A percentile compares a stretch with the other conserved stretches of the same genome.
These are phyloP conservation scores for Suaeda aralocaspica DNA, from an alignment of 148 eudicot genomes.

Conservation along the genomic window DNA sequence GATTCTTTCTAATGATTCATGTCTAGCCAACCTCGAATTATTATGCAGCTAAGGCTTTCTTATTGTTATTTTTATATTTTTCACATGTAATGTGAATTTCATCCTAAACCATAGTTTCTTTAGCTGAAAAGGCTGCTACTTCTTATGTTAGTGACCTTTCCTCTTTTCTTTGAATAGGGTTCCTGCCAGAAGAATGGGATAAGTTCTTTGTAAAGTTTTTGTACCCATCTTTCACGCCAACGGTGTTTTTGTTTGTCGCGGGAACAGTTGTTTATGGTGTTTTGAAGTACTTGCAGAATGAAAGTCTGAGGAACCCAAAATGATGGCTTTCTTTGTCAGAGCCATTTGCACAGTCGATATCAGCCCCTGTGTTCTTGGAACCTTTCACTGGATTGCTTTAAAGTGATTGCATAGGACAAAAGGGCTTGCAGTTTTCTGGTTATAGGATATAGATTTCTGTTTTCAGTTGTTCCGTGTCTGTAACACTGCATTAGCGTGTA, in stretches of 20 bases:
- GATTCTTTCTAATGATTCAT: too few relatives aligned
- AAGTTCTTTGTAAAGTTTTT: slow-evolving; percentile 64
- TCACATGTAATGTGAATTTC: background rate
- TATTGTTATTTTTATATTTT: too few relatives aligned
- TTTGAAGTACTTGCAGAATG: slow-evolving; percentile 70
- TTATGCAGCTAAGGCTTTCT: too few relatives aligned
- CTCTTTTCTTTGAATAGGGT: slow-evolving; percentile 39
- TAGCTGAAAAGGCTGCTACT: background rate
- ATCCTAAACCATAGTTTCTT: too few relatives aligned
- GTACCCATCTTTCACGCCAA: slow-evolving; percentile 88
- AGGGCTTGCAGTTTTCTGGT: slow-evolving; percentile 13
- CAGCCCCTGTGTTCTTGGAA: background rate
- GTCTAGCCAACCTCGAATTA: too few relatives aligned
- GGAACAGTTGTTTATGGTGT: slow-evolving; percentile 73
- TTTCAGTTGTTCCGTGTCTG: background rate
- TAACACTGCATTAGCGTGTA: background rate
- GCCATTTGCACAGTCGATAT: background rate
- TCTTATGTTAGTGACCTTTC: background rate
- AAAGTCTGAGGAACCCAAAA: slow-evolving; percentile 34
- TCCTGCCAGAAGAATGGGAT: slow-evolving; percentile 81
- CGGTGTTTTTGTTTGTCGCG: slow-evolving; percentile 72
- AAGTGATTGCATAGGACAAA: background rate
- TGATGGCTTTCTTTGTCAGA: slow-evolving; percentile 19
- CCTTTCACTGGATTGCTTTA: background rate
- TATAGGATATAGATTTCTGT: background rate